Conservation (phyloP, 75 land plant genomes). For the Pinus taeda region DNA sequence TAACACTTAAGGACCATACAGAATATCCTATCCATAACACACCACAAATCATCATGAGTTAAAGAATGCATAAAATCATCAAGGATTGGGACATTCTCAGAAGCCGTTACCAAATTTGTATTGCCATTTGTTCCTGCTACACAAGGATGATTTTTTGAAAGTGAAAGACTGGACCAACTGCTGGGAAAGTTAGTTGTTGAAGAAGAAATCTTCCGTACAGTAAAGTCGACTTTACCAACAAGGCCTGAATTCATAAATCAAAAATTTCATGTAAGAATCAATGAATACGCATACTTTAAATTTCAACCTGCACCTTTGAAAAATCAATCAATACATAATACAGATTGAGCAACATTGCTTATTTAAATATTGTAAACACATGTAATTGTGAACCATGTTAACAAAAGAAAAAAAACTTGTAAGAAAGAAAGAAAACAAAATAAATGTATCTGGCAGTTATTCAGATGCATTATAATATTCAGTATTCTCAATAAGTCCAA, state of each 20-base stretch:
- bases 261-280: not conserved
- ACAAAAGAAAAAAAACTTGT: too few relatives aligned
- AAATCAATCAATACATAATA: not conserved
- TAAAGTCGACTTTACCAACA: constrained; percentile 88
- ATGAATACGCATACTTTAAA: not conserved
- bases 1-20: not conserved
- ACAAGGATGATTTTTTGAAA: constrained; percentile 65
- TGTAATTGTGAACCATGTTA: not conserved
- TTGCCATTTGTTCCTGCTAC: constrained; percentile 19
- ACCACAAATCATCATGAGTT: not conserved
- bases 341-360: not conserved
- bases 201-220: constrained; percentile 83
- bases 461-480: not conserved
- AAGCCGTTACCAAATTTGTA: constrained; percentile 22
- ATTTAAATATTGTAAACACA: not conserved
- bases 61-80: constrained; percentile 7
- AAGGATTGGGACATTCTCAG: not conserved
- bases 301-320: not conserved
- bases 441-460: not conserved
- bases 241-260: constrained; percentile 42
- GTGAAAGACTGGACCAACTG: constrained; percentile 59
- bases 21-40: not conserved
- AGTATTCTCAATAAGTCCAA: not conserved
- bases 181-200: constrained; percentile 49
- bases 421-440: not conserved